phyloP scores from a whole-genome alignment of 192 early-diverging fungal genomes.

The Rhizophagus clarus region DNA sequence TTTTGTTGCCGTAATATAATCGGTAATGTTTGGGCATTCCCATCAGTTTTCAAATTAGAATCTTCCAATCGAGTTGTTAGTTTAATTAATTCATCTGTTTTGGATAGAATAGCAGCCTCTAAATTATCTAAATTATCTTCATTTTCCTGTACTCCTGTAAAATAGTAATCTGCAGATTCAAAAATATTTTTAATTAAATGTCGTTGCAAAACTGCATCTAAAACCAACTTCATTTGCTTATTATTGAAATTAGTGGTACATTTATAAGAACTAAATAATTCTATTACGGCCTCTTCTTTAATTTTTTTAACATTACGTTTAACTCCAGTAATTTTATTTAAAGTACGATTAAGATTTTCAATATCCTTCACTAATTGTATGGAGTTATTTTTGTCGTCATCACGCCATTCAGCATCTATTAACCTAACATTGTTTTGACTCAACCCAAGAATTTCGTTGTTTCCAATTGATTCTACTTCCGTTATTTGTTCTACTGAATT shows the following conservation, averaged over 20 bases:
- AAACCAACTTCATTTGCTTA: background rate
- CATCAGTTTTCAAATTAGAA: background rate
- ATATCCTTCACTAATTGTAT: background rate
- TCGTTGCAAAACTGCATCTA: background rate
- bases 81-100: background rate
- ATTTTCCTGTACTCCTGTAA: too few relatives aligned
- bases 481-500: too few relatives aligned
- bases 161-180: background rate
- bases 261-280: background rate
- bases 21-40: background rate
- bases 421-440: too few relatives aligned
- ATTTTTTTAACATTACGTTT: background rate
- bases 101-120: background rate
- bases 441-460: too few relatives aligned
- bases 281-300: background rate
- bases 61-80: background rate
- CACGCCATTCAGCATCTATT: background rate
- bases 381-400: background rate
- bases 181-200: background rate
- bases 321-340: background rate
- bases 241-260: background rate
- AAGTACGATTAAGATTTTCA: background rate
- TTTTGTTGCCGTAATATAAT: conserved; percentile 20
- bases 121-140: background rate
- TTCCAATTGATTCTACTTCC: too few relatives aligned